phyloP scores from a whole-genome alignment of 169 alveolate genomes.

The Plasmodium berghei region DNA sequence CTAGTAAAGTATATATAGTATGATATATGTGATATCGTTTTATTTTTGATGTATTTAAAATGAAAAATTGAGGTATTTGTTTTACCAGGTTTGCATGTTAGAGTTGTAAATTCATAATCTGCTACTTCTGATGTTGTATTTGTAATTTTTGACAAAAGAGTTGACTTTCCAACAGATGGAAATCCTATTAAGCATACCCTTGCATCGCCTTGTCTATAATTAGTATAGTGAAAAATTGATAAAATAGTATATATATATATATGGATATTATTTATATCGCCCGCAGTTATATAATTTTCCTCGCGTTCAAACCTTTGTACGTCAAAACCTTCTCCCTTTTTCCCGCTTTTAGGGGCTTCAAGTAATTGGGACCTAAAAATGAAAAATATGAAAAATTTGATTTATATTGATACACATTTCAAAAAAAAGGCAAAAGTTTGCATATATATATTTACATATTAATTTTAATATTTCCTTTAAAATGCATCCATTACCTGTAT shows the following conservation, averaged over 20 bases:
- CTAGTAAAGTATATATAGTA: conserved; percentile 8
- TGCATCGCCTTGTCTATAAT: conserved; percentile 95
- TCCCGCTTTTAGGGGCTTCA: conserved; percentile 67
- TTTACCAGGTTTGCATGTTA: conserved; percentile 99
- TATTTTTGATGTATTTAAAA: too few relatives aligned
- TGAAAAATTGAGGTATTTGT: background rate
- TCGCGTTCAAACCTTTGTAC: conserved; percentile 58
- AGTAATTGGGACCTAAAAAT: conserved; percentile 63
- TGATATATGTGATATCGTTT: too few relatives aligned
- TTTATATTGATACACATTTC: background rate
- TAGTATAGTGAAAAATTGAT: background rate
- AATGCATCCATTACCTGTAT: conserved; percentile 90
- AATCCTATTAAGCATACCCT: conserved; percentile 99
- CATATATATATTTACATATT: background rate
- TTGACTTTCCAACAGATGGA: conserved; percentile 99
- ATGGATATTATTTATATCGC: background rate
- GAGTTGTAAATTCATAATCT: conserved; percentile 99
- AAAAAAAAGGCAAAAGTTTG: background rate
- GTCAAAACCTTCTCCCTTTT: conserved; percentile 75
- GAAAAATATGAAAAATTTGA: background rate
- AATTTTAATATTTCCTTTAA: conserved; percentile 10
- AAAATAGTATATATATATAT: background rate
- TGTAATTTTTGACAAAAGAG: conserved; percentile 96
- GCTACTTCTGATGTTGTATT: conserved; percentile 98
- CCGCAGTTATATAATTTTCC: conserved; percentile 4